A percentile compares a stretch with the other conserved stretches of the same genome.
phyloP scores from a whole-genome alignment of 1,284 basidiomycete genomes.

The Cystobasidium sp. region DNA sequence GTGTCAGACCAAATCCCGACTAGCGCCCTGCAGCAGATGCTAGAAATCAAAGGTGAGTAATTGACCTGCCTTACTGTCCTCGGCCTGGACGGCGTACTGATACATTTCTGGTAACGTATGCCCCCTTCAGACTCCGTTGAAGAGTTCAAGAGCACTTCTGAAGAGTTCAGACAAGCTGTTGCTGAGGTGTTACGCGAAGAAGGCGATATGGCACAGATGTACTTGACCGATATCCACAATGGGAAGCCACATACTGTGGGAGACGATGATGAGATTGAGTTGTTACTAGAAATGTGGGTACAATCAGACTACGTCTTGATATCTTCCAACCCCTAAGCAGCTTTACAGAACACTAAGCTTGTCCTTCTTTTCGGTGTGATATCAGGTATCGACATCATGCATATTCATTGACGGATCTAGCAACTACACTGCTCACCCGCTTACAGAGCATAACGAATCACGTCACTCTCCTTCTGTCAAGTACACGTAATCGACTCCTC shows the following conservation, averaged over 20 bases:
- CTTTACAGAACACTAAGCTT: too few relatives aligned
- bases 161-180: constrained; percentile 34
- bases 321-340: too few relatives aligned
- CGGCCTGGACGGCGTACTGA: too few relatives aligned
- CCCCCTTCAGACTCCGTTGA: constrained; percentile 20
- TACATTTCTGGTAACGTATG: too few relatives aligned
- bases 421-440: constrained; percentile 32
- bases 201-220: constrained; percentile 39
- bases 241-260: constrained; percentile 20
- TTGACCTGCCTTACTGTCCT: too few relatives aligned
- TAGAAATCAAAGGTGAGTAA: constrained; percentile 38
- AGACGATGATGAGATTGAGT: constrained; percentile 40
- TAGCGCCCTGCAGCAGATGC: constrained; percentile 26
- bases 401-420: constrained; percentile 28
- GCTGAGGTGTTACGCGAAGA: constrained; percentile 23
- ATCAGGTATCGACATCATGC: constrained; percentile 40
- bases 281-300: constrained; percentile 38
- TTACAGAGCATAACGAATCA: constrained; percentile 42
- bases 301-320: too few relatives aligned
- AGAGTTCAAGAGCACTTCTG: constrained; percentile 34
- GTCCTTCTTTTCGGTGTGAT: too few relatives aligned
- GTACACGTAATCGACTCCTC: constrained; percentile 33
- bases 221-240: constrained; percentile 23
- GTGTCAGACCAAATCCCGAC: constrained; percentile 31
- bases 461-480: constrained; percentile 38